Conservation (phyloP, 176 grass and related monocot species). For the Juncus effusus region DNA sequence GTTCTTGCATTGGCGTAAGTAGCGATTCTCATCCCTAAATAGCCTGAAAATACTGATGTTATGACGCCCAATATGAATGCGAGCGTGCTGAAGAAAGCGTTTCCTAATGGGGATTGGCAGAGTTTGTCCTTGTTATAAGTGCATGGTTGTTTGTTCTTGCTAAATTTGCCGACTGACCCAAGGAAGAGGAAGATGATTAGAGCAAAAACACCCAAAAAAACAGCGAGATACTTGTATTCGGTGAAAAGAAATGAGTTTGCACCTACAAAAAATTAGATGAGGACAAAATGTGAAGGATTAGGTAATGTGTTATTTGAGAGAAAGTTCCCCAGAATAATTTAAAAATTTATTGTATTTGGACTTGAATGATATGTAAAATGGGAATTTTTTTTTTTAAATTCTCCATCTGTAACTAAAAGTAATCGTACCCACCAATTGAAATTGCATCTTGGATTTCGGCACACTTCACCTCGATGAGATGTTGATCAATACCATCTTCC, state of each 20-base stretch:
- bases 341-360: too few species aligned
- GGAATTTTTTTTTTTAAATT: not conserved
- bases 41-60: slow-evolving; percentile 55
- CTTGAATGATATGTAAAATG: not conserved
- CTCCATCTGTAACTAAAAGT: not conserved
- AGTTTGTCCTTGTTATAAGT: slow-evolving; percentile 11
- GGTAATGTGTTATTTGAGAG: too few species aligned
- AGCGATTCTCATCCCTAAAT: slow-evolving; percentile 54
- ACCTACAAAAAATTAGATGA: slow-evolving; percentile 24
- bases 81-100: slow-evolving; percentile 47
- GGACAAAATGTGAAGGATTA: too few species aligned
- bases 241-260: slow-evolving; percentile 59
- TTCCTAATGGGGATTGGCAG: slow-evolving; percentile 45
- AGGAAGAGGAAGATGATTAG: slow-evolving; percentile 56
- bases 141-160: slow-evolving; percentile 23
- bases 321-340: too few species aligned
- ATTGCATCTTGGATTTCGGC: slow-evolving; percentile 68
- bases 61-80: slow-evolving; percentile 57
- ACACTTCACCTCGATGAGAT: slow-evolving; percentile 36
- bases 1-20: slow-evolving; percentile 71
- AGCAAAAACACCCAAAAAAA: slow-evolving; percentile 43
- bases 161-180: slow-evolving; percentile 48
- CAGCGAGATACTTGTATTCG: slow-evolving; percentile 49
- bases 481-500: slow-evolving; percentile 29
- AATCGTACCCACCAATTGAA: slow-evolving; percentile 38